Evolutionary conservation across 257 asterid species (phyloP).

Genomic region (Nicotiana tabacum): DNA sequence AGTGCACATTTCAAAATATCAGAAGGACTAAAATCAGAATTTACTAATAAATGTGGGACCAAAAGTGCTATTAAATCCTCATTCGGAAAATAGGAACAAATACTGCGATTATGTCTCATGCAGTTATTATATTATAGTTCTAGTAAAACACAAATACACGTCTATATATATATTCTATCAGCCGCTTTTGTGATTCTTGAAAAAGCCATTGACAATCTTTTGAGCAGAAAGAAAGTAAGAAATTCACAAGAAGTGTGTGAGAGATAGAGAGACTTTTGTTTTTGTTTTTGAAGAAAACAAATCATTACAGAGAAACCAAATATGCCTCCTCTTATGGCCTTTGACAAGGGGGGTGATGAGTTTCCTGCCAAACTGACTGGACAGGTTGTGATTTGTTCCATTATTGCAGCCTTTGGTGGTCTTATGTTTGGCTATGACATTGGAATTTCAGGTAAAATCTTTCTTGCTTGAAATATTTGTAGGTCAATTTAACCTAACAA

Average conservation of each 20-base stretch:
- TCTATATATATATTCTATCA: neutral
- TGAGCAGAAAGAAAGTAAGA: neutral
- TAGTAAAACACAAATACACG: neutral
- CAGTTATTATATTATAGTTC: conserved; percentile 15
- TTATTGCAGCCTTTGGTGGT: conserved; percentile 52
- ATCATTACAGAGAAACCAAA: neutral
- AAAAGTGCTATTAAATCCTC: too few relatives aligned
- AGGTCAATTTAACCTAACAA: too few relatives aligned
- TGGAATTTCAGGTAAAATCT: conserved; percentile 35
- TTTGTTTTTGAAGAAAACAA: neutral
- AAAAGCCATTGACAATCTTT: neutral
- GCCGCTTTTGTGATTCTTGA: neutral
- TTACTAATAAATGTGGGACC: too few relatives aligned
- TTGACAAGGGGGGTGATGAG: conserved; percentile 1
- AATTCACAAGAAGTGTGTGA: neutral
- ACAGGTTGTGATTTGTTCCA: conserved; percentile 35
- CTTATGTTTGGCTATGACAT: conserved; percentile 55
- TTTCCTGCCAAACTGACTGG: conserved; percentile 37
- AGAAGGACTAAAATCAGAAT: too few relatives aligned
- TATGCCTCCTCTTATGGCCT: conserved; percentile 25
- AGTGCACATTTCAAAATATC: too few relatives aligned
- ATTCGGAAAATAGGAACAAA: too few relatives aligned
- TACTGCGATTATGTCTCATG: too few relatives aligned
- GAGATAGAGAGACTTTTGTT: neutral
- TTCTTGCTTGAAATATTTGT: neutral